Percentiles rank a stretch among this genome's conserved stretches.
Evolutionary conservation across 2,329 filamentous ascomycete species (phyloP).

Genomic region (Plenodomus biglobosus): DNA sequence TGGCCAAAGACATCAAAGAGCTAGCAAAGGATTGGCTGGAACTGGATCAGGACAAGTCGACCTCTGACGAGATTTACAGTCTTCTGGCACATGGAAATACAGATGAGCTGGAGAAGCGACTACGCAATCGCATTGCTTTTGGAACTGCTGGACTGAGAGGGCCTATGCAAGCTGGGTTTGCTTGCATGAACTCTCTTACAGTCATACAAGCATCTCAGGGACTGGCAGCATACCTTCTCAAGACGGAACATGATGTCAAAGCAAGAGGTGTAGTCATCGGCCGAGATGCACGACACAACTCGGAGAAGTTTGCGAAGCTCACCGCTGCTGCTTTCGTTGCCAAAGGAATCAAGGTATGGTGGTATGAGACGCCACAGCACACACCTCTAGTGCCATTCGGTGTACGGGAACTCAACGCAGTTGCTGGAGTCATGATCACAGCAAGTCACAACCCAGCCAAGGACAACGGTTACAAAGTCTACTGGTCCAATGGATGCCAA

Average conservation of each 20-base stretch:
- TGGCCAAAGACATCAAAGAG: constrained; percentile 42
- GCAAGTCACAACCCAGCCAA: constrained; percentile 66
- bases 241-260: constrained; percentile 47
- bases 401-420: constrained; percentile 56
- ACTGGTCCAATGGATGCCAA: constrained; percentile 65
- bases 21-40: constrained; percentile 61
- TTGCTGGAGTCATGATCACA: constrained; percentile 66
- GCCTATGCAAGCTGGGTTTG: constrained; percentile 67
- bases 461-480: constrained; percentile 70
- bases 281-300: constrained; percentile 65
- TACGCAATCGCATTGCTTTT: constrained; percentile 61
- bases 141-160: constrained; percentile 64
- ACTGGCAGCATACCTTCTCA: constrained; percentile 61
- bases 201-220: constrained; percentile 66
- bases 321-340: constrained; percentile 62
- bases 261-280: constrained; percentile 60
- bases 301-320: constrained; percentile 61
- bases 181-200: constrained; percentile 61
- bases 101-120: constrained; percentile 55
- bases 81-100: constrained; percentile 52
- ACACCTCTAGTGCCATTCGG: constrained; percentile 66
- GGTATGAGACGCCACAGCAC: constrained; percentile 58
- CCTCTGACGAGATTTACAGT: constrained; percentile 56
- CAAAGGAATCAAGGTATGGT: constrained; percentile 61
- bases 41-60: constrained; percentile 58